phyloP scores from a whole-genome alignment of 331 rosid genomes.

The Quercus lobata region DNA sequence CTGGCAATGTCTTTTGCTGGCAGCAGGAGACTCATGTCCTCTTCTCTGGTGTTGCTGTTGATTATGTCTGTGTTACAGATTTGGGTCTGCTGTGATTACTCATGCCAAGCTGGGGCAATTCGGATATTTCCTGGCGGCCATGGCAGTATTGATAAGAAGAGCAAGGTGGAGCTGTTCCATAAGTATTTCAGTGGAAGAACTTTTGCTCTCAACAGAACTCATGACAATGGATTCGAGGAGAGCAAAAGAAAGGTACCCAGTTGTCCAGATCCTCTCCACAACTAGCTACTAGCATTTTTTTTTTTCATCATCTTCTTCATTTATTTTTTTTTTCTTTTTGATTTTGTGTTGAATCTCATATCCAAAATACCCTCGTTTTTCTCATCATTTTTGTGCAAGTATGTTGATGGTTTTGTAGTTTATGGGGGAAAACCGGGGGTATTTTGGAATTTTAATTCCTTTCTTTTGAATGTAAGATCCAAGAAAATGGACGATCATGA shows the following conservation, averaged over 20 bases:
- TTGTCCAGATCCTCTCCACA: constrained; percentile 99
- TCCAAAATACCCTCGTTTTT: constrained; percentile 91
- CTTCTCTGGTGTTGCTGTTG: constrained; percentile 27
- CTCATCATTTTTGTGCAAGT: constrained; percentile 27
- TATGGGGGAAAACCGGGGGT: constrained; percentile 79
- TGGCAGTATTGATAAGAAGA: constrained; percentile 14
- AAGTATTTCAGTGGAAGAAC: constrained; percentile 50
- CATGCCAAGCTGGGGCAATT: constrained; percentile 50
- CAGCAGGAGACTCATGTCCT: constrained; percentile 37
- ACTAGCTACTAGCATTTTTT: constrained; percentile 41
- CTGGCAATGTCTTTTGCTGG: constrained; percentile 54
- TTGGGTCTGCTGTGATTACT: constrained; percentile 35
- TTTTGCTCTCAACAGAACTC: constrained; percentile 24
- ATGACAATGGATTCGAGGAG: constrained; percentile 40
- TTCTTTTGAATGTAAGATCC: constrained; percentile 29
- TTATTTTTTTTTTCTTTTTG: not conserved
- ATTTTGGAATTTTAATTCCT: constrained; percentile 53
- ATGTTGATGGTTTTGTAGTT: constrained; percentile 16
- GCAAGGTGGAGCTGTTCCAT: constrained; percentile 40
- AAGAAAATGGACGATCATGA: constrained; percentile 23
- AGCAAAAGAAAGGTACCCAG: constrained; percentile 82
- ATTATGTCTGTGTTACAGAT: constrained; percentile 31
- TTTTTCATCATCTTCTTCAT: not conserved
- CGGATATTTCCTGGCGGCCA: constrained; percentile 34
- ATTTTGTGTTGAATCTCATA: constrained; percentile 22